These are phyloP conservation scores for Spencermartinsiella europaea DNA, from an alignment of 805 yeast species.

Conservation along the genomic window DNA sequence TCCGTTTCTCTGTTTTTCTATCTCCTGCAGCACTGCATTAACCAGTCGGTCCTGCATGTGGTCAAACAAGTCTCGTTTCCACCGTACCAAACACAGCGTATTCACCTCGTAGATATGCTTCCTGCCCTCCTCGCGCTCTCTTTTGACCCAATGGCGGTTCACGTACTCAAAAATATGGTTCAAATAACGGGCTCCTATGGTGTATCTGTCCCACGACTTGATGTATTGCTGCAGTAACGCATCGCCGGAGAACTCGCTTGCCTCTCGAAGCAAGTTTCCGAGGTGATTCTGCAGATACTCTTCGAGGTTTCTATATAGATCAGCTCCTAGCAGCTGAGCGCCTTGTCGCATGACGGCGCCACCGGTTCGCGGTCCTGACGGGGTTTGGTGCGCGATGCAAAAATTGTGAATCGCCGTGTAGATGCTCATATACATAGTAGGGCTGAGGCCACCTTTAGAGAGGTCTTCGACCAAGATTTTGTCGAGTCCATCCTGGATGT, in stretches of 20 bases:
- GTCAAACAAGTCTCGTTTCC: conserved; percentile 81
- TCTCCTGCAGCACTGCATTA: conserved; percentile 66
- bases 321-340: conserved; percentile 75
- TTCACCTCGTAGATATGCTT: conserved; percentile 87
- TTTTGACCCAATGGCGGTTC: conserved; percentile 96
- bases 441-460: conserved; percentile 31
- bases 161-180: conserved; percentile 93
- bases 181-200: conserved; percentile 85
- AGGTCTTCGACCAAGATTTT: conserved; percentile 34
- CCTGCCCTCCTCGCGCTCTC: conserved; percentile 90
- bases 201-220: conserved; percentile 79
- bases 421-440: conserved; percentile 31
- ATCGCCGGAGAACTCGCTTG: conserved; percentile 49
- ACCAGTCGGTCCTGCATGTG: conserved; percentile 57
- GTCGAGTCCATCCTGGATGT: conserved; percentile 37
- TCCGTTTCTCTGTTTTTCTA: conserved; percentile 74
- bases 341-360: conserved; percentile 19
- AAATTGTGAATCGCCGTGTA: conserved; percentile 91
- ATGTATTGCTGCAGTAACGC: conserved; percentile 78
- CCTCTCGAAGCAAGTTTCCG: conserved; percentile 21
- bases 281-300: conserved; percentile 57
- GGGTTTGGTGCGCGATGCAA: conserved; percentile 48
- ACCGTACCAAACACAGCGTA: conserved; percentile 77
- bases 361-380: conserved; percentile 18
- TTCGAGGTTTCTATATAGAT: conserved; percentile 69